Percentiles rank a stretch among this genome's conserved stretches.
Conservation (phyloP, 106 monocot species). For the Acorus gramineus region DNA sequence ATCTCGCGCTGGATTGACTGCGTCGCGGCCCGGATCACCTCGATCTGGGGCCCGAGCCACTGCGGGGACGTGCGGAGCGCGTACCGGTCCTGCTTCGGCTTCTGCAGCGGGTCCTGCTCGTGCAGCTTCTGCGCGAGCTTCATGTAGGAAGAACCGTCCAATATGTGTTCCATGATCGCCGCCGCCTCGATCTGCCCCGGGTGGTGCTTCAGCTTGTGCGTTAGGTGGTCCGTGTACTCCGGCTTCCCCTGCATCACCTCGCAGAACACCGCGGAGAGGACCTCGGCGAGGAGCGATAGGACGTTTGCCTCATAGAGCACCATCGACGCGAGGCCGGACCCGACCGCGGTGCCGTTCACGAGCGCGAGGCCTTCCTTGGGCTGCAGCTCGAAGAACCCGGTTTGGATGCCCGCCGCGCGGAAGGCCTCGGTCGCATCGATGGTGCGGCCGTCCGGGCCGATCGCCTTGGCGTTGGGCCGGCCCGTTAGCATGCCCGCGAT, state of each 20-base stretch:
- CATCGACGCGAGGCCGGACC: constrained; percentile 27
- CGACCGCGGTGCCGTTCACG: constrained; percentile 38
- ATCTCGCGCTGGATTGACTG: constrained; percentile 34
- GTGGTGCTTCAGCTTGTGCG: constrained; percentile 32
- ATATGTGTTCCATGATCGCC: constrained; percentile 37
- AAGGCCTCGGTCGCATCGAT: constrained; percentile 20
- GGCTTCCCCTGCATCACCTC: constrained; percentile 39
- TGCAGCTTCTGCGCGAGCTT: constrained; percentile 28
- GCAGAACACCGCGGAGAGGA: constrained; percentile 29
- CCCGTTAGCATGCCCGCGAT: constrained; percentile 41
- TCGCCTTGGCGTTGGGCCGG: constrained; percentile 31
- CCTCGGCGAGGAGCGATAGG: constrained; percentile 15
- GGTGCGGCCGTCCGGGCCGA: constrained; percentile 11
- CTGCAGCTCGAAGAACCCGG: constrained; percentile 41
- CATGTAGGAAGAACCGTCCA: constrained; percentile 31
- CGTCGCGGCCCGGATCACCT: constrained; percentile 21
- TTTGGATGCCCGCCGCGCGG: constrained; percentile 21
- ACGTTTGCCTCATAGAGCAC: constrained; percentile 30
- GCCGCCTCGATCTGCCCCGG: constrained; percentile 38
- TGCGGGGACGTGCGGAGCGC: constrained; percentile 32
- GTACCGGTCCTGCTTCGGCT: constrained; percentile 33
- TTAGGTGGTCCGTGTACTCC: constrained; percentile 34
- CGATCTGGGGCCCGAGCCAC: constrained; percentile 36
- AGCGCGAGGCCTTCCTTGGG: constrained; percentile 45
- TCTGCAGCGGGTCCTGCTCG: constrained; percentile 29